These are phyloP conservation scores for Fraxinus angustifolia DNA, from an alignment of 305 asterid genomes.

Conservation along the genomic window DNA sequence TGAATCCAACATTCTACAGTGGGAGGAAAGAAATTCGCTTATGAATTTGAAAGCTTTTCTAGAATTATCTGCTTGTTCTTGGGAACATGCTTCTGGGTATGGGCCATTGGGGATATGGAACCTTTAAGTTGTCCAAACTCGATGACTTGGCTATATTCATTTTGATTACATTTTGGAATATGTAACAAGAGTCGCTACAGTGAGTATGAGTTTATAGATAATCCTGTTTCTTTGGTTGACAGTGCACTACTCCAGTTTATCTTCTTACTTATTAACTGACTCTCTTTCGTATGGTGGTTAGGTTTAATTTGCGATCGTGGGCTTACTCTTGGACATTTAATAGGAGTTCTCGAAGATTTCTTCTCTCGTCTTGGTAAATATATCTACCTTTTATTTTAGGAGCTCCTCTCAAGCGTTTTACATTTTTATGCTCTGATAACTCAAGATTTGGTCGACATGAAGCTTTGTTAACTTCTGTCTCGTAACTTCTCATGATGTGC, in stretches of 20 bases:
- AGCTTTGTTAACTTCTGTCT: neutral
- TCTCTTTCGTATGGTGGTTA: conserved; percentile 26
- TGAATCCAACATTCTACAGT: neutral
- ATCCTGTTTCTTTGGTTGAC: neutral
- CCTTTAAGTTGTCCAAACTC: neutral
- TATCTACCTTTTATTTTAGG: neutral
- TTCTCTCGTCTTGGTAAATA: conserved; percentile 78
- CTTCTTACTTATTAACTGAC: conserved; percentile 4
- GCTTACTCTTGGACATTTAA: conserved; percentile 87
- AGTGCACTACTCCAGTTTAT: neutral
- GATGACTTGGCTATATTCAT: neutral
- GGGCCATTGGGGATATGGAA: neutral
- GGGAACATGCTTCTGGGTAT: neutral
- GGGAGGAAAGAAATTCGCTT: neutral
- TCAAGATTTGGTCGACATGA: neutral
- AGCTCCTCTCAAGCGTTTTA: neutral
- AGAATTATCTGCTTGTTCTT: neutral
- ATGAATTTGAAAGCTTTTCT: neutral
- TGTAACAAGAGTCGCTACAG: neutral
- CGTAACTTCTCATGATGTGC: neutral
- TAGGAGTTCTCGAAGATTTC: conserved; percentile 84
- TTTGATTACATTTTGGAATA: neutral
- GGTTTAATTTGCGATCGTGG: conserved; percentile 91
- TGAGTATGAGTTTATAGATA: neutral
- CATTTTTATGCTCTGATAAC: neutral